phyloP scores from a whole-genome alignment of 164 flowering plant genomes.

The Piper longum region DNA sequence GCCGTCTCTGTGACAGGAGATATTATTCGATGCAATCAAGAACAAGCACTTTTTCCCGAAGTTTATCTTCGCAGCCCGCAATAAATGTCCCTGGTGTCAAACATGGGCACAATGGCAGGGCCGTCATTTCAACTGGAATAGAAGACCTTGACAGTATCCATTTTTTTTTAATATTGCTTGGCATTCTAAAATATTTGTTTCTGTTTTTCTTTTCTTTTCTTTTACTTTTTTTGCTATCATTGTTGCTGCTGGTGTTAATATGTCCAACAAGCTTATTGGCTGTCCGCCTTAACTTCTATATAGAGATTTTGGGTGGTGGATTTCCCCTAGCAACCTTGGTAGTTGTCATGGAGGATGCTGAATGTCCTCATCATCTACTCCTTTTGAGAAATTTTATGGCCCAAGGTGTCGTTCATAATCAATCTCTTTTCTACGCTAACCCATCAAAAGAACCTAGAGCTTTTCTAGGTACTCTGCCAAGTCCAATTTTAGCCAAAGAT shows the following conservation, averaged over 20 bases:
- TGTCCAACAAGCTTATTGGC: too few species aligned
- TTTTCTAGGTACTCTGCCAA: slow-evolving; percentile 87
- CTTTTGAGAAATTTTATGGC: slow-evolving; percentile 91
- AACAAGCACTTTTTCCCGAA: slow-evolving; percentile 75
- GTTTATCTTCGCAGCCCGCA: slow-evolving; percentile 18
- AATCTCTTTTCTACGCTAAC: slow-evolving; percentile 79
- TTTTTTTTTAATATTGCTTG: neutral
- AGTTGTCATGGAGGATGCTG: slow-evolving; percentile 92
- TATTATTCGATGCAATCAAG: neutral
- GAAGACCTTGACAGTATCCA: slow-evolving; percentile 78
- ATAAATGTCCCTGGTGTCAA: slow-evolving; percentile 51
- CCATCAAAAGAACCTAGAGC: slow-evolving; percentile 65
- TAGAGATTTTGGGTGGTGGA: slow-evolving; percentile 95
- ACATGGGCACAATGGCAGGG: slow-evolving; percentile 61
- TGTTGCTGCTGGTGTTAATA: too few species aligned
- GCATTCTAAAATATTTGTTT: too few species aligned
- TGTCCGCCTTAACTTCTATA: neutral
- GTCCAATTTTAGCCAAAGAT: slow-evolving; percentile 45
- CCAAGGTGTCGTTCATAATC: slow-evolving; percentile 75
- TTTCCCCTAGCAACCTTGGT: slow-evolving; percentile 68
- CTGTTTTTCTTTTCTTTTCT: too few species aligned
- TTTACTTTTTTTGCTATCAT: too few species aligned
- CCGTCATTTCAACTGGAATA: slow-evolving; percentile 76
- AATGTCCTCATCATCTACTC: slow-evolving; percentile 94
- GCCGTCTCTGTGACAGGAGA: too few species aligned